These are phyloP conservation scores for Pezicula radicicola DNA, from an alignment of 2,329 filamentous ascomycete species.

Conservation along the genomic window DNA sequence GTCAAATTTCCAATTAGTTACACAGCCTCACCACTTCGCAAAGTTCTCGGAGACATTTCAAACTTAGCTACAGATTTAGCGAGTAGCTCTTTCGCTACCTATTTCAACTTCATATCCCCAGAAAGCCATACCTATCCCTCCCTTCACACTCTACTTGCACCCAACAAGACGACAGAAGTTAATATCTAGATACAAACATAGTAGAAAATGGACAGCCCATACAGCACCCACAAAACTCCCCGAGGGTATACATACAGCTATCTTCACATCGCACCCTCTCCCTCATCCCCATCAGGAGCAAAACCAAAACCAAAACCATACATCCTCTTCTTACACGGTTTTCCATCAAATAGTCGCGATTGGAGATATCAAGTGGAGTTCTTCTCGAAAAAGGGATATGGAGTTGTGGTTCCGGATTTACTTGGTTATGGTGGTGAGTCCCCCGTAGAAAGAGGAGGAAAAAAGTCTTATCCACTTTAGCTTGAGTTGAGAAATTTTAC, in stretches of 20 bases:
- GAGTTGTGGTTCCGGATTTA: slow-evolving; percentile 52
- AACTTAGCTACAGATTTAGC: too few species aligned
- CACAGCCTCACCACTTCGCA: too few species aligned
- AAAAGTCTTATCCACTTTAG: too few species aligned
- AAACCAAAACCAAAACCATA: slow-evolving; percentile 19
- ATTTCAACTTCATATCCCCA: too few species aligned
- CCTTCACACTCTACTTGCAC: too few species aligned
- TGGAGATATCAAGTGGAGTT: slow-evolving; percentile 39
- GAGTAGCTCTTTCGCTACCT: too few species aligned
- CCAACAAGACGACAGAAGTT: too few species aligned
- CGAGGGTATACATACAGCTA: neutral
- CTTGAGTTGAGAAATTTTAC: too few species aligned
- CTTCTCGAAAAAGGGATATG: slow-evolving; percentile 35
- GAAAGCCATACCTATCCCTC: too few species aligned
- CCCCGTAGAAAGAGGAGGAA: too few species aligned
- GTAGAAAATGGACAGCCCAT: neutral
- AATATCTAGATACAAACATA: neutral
- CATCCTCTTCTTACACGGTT: slow-evolving; percentile 40
- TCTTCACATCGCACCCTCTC: neutral
- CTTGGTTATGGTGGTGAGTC: slow-evolving; percentile 48
- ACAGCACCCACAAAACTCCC: neutral
- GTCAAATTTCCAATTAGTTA: too few species aligned
- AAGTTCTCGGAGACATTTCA: too few species aligned
- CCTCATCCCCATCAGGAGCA: neutral
- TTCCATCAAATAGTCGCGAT: slow-evolving; percentile 36